These are phyloP conservation scores for Neobulgaria alba DNA, from an alignment of 2,329 filamentous ascomycete genomes.

Conservation along the genomic window DNA sequence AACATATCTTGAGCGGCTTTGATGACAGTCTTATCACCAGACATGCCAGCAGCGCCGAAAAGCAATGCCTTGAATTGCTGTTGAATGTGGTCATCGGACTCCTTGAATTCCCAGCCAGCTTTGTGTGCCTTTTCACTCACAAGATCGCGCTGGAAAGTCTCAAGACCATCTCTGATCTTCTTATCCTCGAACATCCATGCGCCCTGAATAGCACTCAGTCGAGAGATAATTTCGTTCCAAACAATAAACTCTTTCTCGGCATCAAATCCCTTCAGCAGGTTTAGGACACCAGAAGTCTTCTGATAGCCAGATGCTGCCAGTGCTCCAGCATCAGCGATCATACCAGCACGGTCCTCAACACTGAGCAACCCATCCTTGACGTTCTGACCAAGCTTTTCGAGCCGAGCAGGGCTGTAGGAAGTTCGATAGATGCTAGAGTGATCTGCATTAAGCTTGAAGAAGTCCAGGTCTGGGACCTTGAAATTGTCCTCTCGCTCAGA, in stretches of 20 bases:
- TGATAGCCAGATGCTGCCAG: constrained; percentile 86
- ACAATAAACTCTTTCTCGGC: constrained; percentile 84
- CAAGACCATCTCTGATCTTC: constrained; percentile 63
- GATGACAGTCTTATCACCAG: constrained; percentile 71
- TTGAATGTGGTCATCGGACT: constrained; percentile 77
- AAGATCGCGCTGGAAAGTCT: constrained; percentile 73
- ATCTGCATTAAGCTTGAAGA: constrained; percentile 95
- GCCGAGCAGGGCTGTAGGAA: constrained; percentile 72
- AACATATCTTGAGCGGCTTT: constrained; percentile 86
- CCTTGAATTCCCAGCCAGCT: constrained; percentile 80
- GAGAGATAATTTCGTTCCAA: constrained; percentile 83
- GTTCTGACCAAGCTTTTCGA: constrained; percentile 79
- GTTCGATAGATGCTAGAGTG: constrained; percentile 91
- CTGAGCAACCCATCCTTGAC: constrained; percentile 72
- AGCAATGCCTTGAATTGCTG: constrained; percentile 93
- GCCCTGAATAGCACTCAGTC: constrained; percentile 67
- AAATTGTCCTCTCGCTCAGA: constrained; percentile 64
- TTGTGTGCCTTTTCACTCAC: constrained; percentile 74
- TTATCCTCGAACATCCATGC: constrained; percentile 87
- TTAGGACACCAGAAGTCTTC: constrained; percentile 82
- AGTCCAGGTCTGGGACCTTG: constrained; percentile 70
- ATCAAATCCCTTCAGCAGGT: constrained; percentile 77
- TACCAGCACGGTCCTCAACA: constrained; percentile 86
- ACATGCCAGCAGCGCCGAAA: constrained; percentile 74
- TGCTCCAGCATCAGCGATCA: constrained; percentile 89